Evolutionary conservation across 345 rosid species (phyloP).

Genomic region (Arabis alpina): DNA sequence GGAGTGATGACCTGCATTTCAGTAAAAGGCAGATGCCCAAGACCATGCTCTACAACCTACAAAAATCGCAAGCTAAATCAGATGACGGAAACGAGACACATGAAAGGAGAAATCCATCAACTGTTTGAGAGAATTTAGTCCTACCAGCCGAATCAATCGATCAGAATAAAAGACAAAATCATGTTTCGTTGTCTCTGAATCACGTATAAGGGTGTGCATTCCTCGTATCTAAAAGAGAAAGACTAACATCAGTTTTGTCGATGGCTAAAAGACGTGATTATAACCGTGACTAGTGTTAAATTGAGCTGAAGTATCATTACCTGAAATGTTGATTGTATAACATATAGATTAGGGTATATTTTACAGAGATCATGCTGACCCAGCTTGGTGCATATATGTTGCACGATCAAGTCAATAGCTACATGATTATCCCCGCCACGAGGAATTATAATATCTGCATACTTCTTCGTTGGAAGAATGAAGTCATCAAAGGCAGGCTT

Average conservation of each 20-base stretch:
- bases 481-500: conserved; percentile 97
- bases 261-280: not conserved
- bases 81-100: not conserved
- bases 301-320: conserved; percentile 40
- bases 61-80: conserved; percentile 22
- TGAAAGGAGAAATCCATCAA: not conserved
- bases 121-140: conserved; percentile 33
- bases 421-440: conserved; percentile 99
- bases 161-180: conserved; percentile 91
- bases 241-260: conserved; percentile 7
- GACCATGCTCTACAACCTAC: conserved; percentile 94
- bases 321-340: conserved; percentile 95
- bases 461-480: conserved; percentile 96
- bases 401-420: conserved; percentile 90
- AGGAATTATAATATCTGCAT: conserved; percentile 91
- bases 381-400: conserved; percentile 89
- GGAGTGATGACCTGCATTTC: conserved; percentile 96
- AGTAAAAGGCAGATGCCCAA: conserved; percentile 92
- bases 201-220: conserved; percentile 97
- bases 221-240: conserved; percentile 74
- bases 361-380: conserved; percentile 96
- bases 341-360: conserved; percentile 87
- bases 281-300: not conserved
- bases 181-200: conserved; percentile 83
- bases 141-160: conserved; percentile 88